Evolutionary conservation across 805 yeast species (phyloP), one percentile per base, ranked within the genome.

Genomic region (Yarrowia keelungensis): DNA sequence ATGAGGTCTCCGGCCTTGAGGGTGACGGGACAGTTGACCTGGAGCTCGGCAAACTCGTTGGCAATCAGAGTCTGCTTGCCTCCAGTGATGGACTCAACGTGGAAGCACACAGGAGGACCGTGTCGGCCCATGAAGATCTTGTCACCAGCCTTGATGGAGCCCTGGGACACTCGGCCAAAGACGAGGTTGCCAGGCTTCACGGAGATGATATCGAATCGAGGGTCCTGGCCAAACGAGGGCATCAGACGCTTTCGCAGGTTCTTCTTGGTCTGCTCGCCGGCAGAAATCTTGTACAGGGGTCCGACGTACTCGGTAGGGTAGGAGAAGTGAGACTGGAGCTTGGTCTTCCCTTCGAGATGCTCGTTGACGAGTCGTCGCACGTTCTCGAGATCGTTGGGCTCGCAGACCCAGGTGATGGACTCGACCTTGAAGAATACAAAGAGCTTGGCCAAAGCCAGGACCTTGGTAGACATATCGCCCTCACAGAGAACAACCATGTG

Each of bases 361-460:
- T 43, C 42, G 51, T 32, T 59, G 51, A 59, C 65, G 14, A 16
- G 4, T 43, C 51, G 26, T 35, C 41, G 39, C n/a, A 59, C 51
- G 41, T 32, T 45, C 11, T 59, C 65, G 42, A 59, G 45, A 39
- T 59, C 65, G 0, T 32, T 9, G 14, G 65, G 65, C 42, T 59
- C 65, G n/a, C 51, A 43, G 12, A 59, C 65, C 65, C 65, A 59
- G 65, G 65, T 59, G 42, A 59, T 45, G 50, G 65, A 59, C 51
- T 59, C 65, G 26, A 59, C 65, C 50, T 45, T 59, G 65, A 59
- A 59, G 42, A 59, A 59, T 14, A 43, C 65, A 35, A 59, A 59
- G 14, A 59, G 51, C 42, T 59, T 59, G 32, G 65, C 65, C 35
- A 59, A 36, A 45, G 65, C 22, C 11, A 59, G 65, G 14, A 59